Conservation (phyloP, 345 rosid genomes). For the Salix brachista region DNA sequence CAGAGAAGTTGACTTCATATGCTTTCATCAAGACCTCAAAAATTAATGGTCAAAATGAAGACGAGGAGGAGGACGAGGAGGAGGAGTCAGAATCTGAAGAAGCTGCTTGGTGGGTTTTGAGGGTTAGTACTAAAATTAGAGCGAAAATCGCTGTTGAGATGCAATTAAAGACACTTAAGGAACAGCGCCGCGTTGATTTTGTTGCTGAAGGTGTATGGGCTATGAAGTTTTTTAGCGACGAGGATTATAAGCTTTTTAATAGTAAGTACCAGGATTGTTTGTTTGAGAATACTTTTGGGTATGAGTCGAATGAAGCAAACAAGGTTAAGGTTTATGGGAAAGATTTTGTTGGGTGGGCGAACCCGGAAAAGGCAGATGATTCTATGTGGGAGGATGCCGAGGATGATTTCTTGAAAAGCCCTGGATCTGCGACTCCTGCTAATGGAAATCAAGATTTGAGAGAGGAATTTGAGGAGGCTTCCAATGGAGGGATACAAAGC, state of each 20-base stretch:
- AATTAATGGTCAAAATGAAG: constrained; percentile 20
- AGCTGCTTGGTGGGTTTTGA: constrained; percentile 58
- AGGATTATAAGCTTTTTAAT: constrained; percentile 50
- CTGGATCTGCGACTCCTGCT: constrained; percentile 50
- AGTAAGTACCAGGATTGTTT: constrained; percentile 57
- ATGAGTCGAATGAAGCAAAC: constrained; percentile 75
- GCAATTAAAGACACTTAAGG: constrained; percentile 70
- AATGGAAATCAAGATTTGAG: constrained; percentile 64
- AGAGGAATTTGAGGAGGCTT: constrained; percentile 91
- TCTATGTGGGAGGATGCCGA: constrained; percentile 99
- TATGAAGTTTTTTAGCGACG: constrained; percentile 57
- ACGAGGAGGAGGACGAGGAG: constrained; percentile 38
- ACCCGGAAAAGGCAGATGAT: constrained; percentile 93
- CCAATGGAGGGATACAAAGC: constrained; percentile 87
- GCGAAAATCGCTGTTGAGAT: constrained; percentile 53
- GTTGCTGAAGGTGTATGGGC: constrained; percentile 92
- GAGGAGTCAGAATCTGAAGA: constrained; percentile 39
- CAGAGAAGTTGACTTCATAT: constrained; percentile 58
- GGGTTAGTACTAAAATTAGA: constrained; percentile 52
- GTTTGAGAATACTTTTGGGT: constrained; percentile 85
- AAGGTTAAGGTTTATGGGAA: constrained; percentile 79
- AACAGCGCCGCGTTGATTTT: constrained; percentile 89
- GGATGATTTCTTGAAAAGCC: constrained; percentile 57
- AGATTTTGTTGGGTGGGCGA: constrained; percentile 86
- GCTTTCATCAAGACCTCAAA: constrained; percentile 48